Evolutionary conservation across 2,329 filamentous ascomycete species (phyloP).

Genomic region (Chaetomiaceae sp.): DNA sequence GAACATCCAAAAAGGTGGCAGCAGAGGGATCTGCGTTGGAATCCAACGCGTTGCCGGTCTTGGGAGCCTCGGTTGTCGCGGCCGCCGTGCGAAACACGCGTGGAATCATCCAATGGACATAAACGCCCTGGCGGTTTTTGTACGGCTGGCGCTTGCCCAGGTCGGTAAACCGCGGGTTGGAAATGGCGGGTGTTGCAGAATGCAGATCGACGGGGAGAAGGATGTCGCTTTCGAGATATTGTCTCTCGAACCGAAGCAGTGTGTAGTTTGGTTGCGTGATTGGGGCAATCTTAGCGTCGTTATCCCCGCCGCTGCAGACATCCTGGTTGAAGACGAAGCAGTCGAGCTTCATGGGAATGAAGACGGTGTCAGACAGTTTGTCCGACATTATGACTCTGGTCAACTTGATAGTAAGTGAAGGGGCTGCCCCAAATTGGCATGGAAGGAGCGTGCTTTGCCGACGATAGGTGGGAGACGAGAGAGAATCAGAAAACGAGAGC

Average conservation of each 20-base stretch:
- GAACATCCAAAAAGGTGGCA: constrained; percentile 21
- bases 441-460: too few relatives aligned
- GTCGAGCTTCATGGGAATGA: not conserved
- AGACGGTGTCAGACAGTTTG: too few relatives aligned
- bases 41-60: not conserved
- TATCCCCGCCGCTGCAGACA: constrained; percentile 26
- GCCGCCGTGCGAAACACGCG: constrained; percentile 33
- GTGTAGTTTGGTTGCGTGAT: constrained; percentile 46
- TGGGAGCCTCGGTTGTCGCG: not conserved
- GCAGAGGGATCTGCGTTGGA: not conserved
- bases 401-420: too few relatives aligned
- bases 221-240: constrained; percentile 37
- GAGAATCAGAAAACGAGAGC: too few relatives aligned
- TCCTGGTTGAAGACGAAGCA: constrained; percentile 31
- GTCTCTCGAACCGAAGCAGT: constrained; percentile 36
- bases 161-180: constrained; percentile 37
- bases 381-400: too few relatives aligned
- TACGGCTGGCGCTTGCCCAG: constrained; percentile 27
- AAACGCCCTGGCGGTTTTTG: constrained; percentile 34
- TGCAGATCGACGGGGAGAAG: constrained; percentile 37
- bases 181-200: constrained; percentile 28
- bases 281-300: constrained; percentile 34
- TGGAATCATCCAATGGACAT: constrained; percentile 41
- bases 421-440: too few relatives aligned
- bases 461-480: too few relatives aligned